Conservation (phyloP, 257 asterid species). For the Solanum piurae region DNA sequence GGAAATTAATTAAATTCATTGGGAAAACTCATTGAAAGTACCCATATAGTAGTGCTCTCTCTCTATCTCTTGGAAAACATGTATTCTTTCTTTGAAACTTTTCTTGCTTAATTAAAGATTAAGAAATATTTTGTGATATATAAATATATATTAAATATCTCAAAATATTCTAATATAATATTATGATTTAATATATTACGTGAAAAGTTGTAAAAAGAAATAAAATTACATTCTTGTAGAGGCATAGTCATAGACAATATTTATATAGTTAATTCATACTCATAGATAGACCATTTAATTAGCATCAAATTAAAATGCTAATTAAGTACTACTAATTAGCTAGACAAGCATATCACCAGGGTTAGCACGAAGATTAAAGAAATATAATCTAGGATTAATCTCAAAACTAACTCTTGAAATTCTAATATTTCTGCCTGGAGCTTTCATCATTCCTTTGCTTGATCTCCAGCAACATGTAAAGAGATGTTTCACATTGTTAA, state of each 20-base stretch:
- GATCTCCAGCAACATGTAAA: not conserved
- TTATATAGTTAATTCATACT: not conserved
- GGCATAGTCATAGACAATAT: not conserved
- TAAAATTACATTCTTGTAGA: not conserved
- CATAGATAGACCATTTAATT: no score
- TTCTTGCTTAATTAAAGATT: no score
- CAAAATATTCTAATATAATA: no score
- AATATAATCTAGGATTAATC: slow-evolving; percentile 15
- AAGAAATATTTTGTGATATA: no score
- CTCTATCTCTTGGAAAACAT: no score
- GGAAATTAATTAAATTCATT: no score
- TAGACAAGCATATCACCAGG: not conserved
- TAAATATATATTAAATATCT: no score
- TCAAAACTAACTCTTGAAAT: slow-evolving; percentile 19
- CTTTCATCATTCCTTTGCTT: slow-evolving; percentile 22
- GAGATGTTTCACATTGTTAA: not conserved
- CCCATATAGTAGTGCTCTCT: no score
- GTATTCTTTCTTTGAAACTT: no score
- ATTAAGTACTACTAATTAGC: not conserved
- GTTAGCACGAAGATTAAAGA: slow-evolving; percentile 4
- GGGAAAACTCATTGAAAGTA: no score
- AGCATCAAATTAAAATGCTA: not conserved
- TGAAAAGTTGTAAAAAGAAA: no score
- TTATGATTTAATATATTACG: no score
- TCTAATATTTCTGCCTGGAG: slow-evolving; percentile 19